Evolutionary conservation across 805 yeast genomes (phyloP).

Genomic region (Torulaspora maleeae): DNA sequence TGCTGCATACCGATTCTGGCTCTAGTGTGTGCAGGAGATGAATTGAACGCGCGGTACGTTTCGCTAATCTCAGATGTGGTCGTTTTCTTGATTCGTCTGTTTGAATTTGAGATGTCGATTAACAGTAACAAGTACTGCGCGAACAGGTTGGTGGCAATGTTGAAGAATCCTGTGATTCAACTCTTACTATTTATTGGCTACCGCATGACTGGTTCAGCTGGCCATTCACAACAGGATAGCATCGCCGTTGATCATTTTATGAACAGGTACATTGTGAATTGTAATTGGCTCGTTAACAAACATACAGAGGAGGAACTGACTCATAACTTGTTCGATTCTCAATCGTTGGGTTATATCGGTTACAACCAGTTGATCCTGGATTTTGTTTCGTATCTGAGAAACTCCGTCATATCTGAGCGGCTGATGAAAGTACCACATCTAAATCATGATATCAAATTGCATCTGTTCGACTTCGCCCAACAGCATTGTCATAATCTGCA

Average conservation of each 20-base stretch:
- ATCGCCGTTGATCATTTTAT: slow-evolving; percentile 16
- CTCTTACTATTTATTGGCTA: slow-evolving; percentile 24
- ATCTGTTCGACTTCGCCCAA: slow-evolving; percentile 12
- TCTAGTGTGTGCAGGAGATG: slow-evolving; percentile 5
- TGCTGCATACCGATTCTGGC: slow-evolving; percentile 20
- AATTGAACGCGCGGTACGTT: slow-evolving; percentile 11
- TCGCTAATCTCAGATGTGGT: slow-evolving; percentile 19
- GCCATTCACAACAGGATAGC: slow-evolving; percentile 5
- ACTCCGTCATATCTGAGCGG: slow-evolving; percentile 15
- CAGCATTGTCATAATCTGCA: neutral
- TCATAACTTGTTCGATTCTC: slow-evolving; percentile 15
- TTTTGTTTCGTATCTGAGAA: slow-evolving; percentile 12
- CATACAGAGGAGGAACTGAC: slow-evolving; percentile 17
- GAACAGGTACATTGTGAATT: slow-evolving; percentile 15
- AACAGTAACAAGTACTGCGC: slow-evolving; percentile 7
- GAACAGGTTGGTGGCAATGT: slow-evolving; percentile 11
- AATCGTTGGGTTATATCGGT: slow-evolving; percentile 14
- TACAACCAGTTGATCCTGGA: slow-evolving; percentile 14
- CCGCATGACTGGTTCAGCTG: slow-evolving; percentile 5
- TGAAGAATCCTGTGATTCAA: slow-evolving; percentile 24
- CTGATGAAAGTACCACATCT: slow-evolving; percentile 13
- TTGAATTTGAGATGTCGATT: slow-evolving; percentile 9
- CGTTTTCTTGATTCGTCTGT: slow-evolving; percentile 17
- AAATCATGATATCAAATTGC: slow-evolving; percentile 10
- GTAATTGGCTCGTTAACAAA: slow-evolving; percentile 13